Conservation (phyloP, 768 basidiomycete genomes). For the Tricholoma sp. region DNA sequence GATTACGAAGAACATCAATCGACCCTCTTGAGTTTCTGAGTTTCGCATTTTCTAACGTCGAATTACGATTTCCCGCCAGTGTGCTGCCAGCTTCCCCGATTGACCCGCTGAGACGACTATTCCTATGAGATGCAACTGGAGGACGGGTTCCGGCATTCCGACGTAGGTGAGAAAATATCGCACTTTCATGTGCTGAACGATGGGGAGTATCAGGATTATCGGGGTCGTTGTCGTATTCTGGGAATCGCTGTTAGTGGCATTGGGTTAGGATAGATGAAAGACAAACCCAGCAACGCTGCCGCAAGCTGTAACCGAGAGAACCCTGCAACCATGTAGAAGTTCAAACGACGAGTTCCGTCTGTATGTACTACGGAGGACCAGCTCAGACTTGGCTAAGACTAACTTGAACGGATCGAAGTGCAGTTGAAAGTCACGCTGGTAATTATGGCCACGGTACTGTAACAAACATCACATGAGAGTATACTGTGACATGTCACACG, state of each 20-base stretch:
- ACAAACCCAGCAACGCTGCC: slow-evolving; percentile 76
- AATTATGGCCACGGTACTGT: no score
- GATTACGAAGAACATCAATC: slow-evolving; percentile 63
- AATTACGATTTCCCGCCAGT: slow-evolving; percentile 47
- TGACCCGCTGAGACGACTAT: slow-evolving; percentile 64
- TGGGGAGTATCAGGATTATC: slow-evolving; percentile 56
- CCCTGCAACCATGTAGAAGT: slow-evolving; percentile 30
- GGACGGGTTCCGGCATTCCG: slow-evolving; percentile 46
- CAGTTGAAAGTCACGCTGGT: no score
- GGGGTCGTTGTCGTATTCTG: slow-evolving; percentile 90
- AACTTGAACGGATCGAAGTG: neutral
- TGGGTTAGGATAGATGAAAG: neutral
- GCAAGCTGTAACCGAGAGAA: slow-evolving; percentile 87
- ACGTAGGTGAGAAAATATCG: slow-evolving; percentile 78
- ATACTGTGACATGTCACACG: neutral
- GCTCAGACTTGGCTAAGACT: neutral
- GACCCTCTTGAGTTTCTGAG: slow-evolving; percentile 56
- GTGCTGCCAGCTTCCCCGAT: slow-evolving; percentile 54
- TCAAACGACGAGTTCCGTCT: neutral
- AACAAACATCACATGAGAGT: slow-evolving; percentile 2
- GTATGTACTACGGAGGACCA: neutral
- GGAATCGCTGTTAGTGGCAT: slow-evolving; percentile 3
- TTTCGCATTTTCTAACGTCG: slow-evolving; percentile 41
- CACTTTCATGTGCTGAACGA: slow-evolving; percentile 75
- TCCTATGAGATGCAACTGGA: slow-evolving; percentile 39